Conservation (phyloP, 306 rosid genomes). For the Ceratonia siliqua region DNA sequence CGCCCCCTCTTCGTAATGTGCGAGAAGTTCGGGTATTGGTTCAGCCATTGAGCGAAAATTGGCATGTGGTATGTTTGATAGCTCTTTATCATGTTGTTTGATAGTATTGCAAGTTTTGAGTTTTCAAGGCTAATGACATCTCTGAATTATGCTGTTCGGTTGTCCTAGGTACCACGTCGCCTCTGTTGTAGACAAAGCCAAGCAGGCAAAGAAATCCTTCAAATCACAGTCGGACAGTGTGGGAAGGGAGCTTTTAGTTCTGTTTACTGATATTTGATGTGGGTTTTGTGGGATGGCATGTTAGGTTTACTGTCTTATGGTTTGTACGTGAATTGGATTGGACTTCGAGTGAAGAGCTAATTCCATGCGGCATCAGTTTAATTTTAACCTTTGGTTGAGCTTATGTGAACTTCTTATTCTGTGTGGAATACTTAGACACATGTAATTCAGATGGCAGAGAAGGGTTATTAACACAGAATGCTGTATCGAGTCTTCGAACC, state of each 20-base stretch:
- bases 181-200: conserved; percentile 65
- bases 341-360: conserved; percentile 31
- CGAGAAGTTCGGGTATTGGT: conserved; percentile 52
- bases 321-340: conserved; percentile 36
- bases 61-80: conserved; percentile 67
- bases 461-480: conserved; percentile 30
- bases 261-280: conserved; percentile 35
- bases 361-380: conserved; percentile 35
- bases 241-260: conserved; percentile 51
- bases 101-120: conserved; percentile 23
- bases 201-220: conserved; percentile 48
- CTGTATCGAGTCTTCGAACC: conserved; percentile 29
- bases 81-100: conserved; percentile 20
- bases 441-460: conserved; percentile 39
- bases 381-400: conserved; percentile 36
- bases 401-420: conserved; percentile 26
- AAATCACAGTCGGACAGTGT: conserved; percentile 67
- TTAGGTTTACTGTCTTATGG: conserved; percentile 15
- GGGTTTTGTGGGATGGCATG: conserved; percentile 11
- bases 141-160: conserved; percentile 28
- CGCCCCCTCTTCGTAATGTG: conserved; percentile 47
- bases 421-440: conserved; percentile 11
- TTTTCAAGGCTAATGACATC: conserved; percentile 24
- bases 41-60: conserved; percentile 58
- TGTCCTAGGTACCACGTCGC: conserved; percentile 61